Evolutionary conservation across 192 early-diverging fungal genomes (phyloP).

Genomic region (Mortierella hygrophila): DNA sequence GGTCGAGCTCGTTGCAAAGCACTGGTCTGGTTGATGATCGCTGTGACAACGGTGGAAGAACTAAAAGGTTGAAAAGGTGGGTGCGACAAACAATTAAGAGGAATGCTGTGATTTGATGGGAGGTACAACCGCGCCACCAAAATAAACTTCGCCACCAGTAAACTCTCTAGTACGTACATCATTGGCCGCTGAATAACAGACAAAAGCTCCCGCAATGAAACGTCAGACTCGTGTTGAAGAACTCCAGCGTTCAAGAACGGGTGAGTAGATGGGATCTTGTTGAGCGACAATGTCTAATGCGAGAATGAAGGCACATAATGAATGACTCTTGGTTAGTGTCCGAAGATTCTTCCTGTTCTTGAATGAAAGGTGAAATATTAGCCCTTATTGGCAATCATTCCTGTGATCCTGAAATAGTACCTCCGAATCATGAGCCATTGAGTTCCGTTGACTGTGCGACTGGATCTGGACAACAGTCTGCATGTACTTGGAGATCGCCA

Average conservation of each 20-base stretch:
- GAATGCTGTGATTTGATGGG: neutral
- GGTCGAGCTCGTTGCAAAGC: slow-evolving; percentile 40
- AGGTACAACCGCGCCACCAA: neutral
- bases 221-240: slow-evolving; percentile 38
- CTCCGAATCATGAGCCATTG: slow-evolving; percentile 18
- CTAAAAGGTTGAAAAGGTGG: slow-evolving; percentile 6
- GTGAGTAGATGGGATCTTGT: slow-evolving; percentile 29
- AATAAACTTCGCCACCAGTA: neutral
- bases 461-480: slow-evolving; percentile 48
- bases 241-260: slow-evolving; percentile 29
- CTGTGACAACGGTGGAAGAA: slow-evolving; percentile 45
- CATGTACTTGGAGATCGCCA: slow-evolving; percentile 39
- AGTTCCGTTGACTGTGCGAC: slow-evolving; percentile 42
- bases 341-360: neutral
- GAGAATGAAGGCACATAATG: neutral
- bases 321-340: neutral
- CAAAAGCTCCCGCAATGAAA: slow-evolving; percentile 36
- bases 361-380: too few relatives aligned
- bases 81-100: neutral
- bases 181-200: slow-evolving; percentile 29
- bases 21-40: slow-evolving; percentile 48
- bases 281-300: slow-evolving; percentile 18
- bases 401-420: neutral
- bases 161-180: slow-evolving; percentile 19
- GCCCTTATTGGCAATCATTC: neutral